phyloP scores from a whole-genome alignment of 2,329 filamentous ascomycete genomes.

The Cladophialophora bantiana region DNA sequence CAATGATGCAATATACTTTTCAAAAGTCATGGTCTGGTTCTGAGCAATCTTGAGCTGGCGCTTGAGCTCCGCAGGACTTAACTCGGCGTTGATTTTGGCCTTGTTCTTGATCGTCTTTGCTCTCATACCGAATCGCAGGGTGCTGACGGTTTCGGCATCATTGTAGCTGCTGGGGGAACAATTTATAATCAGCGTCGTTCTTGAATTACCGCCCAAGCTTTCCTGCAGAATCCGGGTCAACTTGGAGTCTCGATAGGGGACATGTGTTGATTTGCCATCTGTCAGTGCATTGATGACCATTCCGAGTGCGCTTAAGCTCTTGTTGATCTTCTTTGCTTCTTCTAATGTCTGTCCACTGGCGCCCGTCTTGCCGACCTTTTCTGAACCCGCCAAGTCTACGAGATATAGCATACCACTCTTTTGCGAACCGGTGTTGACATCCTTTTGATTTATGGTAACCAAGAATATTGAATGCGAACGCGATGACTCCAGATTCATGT shows the following conservation, averaged over 20 bases:
- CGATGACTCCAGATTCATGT: constrained; percentile 99
- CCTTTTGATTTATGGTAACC: constrained; percentile 96
- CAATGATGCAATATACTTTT: constrained; percentile 81
- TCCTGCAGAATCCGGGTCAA: constrained; percentile 97
- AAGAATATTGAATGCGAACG: constrained; percentile 98
- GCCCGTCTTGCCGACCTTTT: constrained; percentile 98
- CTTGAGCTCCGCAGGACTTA: constrained; percentile 95
- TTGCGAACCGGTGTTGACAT: constrained; percentile 91
- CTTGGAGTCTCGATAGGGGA: constrained; percentile 97
- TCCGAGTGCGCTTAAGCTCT: constrained; percentile 94
- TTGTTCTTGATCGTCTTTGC: constrained; percentile 99
- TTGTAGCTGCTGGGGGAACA: constrained; percentile 99
- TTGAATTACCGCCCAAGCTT: constrained; percentile 93
- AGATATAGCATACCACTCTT: constrained; percentile 97
- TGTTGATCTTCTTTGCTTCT: constrained; percentile 99
- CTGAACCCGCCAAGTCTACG: constrained; percentile 96
- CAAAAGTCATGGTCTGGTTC: constrained; percentile 85
- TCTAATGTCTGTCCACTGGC: constrained; percentile 96
- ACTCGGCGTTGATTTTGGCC: constrained; percentile 98
- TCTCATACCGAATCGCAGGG: constrained; percentile 90
- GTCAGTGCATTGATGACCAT: constrained; percentile 99
- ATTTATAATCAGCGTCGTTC: constrained; percentile 98
- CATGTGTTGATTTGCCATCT: constrained; percentile 93
- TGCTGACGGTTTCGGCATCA: constrained; percentile 91
- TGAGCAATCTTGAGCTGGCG: constrained; percentile 90